Evolutionary conservation across 768 basidiomycete species (phyloP).

Genomic region (Dendrothele bispora): DNA sequence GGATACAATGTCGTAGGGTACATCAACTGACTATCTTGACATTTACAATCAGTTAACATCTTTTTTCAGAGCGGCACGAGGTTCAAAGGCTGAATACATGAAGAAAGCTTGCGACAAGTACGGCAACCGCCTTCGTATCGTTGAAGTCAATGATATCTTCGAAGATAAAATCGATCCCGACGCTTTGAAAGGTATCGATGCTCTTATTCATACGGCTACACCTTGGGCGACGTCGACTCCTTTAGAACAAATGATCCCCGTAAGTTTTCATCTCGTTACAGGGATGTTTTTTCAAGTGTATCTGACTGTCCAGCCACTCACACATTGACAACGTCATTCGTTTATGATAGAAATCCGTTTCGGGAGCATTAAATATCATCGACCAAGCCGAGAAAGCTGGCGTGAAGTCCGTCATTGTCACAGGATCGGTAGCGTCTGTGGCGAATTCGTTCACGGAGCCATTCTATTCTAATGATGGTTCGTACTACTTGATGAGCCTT

Average conservation of each 20-base stretch:
- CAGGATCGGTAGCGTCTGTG: constrained; percentile 37
- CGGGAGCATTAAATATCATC: constrained; percentile 38
- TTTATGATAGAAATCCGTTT: constrained; percentile 30
- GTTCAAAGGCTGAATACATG: constrained; percentile 14
- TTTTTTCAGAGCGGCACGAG: constrained; percentile 17
- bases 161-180: constrained; percentile 40
- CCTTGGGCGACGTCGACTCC: constrained; percentile 15
- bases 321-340: not conserved
- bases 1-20: constrained; percentile 26
- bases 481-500: not conserved
- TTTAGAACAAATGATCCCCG: constrained; percentile 15
- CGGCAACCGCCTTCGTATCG: constrained; percentile 18
- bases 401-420: constrained; percentile 34
- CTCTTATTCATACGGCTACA: constrained; percentile 37
- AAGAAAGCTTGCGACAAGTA: constrained; percentile 12
- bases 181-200: constrained; percentile 44
- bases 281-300: not conserved
- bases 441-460: constrained; percentile 26
- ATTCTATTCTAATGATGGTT: constrained; percentile 16
- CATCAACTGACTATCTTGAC: not conserved
- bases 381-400: constrained; percentile 38
- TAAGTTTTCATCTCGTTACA: not conserved
- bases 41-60: not conserved
- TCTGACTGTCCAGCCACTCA: too few species aligned
- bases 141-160: constrained; percentile 19